A percentile compares a stretch with the other conserved stretches of the same genome.
These are phyloP conservation scores for Leishmania martiniquensis DNA, from an alignment of 208 protist species.

Conservation along the genomic window DNA sequence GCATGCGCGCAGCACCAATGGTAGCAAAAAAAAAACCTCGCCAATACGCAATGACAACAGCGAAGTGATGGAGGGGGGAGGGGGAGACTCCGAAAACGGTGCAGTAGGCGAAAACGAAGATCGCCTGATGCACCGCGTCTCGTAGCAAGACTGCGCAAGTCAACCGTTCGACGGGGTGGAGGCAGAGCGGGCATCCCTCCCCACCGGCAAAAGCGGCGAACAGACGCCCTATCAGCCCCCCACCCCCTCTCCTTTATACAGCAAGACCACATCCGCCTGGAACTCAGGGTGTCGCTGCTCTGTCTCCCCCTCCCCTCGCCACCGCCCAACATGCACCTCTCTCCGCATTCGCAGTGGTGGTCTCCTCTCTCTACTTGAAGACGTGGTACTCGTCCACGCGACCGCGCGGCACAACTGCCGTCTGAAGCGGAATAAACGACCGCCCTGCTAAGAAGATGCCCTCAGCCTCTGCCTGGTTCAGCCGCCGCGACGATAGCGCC, in stretches of 20 bases:
- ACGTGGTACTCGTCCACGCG: constrained; percentile 91
- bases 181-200: not conserved
- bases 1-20: not conserved
- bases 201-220: not conserved
- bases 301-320: not conserved
- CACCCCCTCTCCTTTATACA: not conserved
- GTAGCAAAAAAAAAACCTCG: not conserved
- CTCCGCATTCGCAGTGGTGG: not conserved
- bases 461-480: constrained; percentile 90
- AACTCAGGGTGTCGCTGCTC: not conserved
- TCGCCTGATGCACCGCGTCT: not conserved
- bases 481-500: constrained; percentile 56
- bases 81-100: not conserved
- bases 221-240: not conserved
- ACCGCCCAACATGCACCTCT: not conserved
- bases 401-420: constrained; percentile 86
- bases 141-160: not conserved
- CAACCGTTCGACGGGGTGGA: not conserved
- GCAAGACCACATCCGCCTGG: not conserved
- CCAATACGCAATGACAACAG: not conserved
- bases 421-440: constrained; percentile 88
- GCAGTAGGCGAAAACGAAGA: not conserved
- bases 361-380: constrained; percentile 64
- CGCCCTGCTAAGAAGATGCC: constrained; percentile 86
- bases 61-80: not conserved